Conservation (phyloP, 2,329 filamentous ascomycete genomes). For the Ophiostoma piceae region DNA sequence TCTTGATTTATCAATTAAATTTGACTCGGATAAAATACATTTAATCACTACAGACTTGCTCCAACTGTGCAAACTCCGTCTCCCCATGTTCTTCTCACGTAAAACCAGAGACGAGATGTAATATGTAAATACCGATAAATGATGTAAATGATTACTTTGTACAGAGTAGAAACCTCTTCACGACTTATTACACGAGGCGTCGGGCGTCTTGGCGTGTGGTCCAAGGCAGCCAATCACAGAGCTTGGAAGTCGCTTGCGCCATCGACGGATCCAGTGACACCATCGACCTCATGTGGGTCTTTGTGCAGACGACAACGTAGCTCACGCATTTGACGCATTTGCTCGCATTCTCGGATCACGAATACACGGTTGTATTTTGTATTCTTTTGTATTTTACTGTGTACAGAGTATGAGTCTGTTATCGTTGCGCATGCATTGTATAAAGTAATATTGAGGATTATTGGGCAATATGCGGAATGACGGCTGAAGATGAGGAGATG, state of each 20-base stretch:
- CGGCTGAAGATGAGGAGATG: neutral
- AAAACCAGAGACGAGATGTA: neutral
- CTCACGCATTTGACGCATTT: neutral
- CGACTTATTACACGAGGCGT: conserved; percentile 5
- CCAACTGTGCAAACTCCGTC: neutral
- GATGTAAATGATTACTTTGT: neutral
- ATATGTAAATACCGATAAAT: neutral
- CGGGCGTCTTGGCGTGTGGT: neutral
- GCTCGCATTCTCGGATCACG: neutral
- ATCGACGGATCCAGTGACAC: conserved; percentile 27
- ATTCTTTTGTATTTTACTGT: neutral
- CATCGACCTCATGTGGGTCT: conserved; percentile 24
- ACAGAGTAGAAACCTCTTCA: no score
- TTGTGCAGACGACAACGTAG: neutral
- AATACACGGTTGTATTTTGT: neutral
- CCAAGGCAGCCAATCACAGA: conserved; percentile 26
- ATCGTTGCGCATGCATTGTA: neutral
- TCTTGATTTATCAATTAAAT: neutral
- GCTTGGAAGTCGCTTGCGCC: conserved; percentile 21
- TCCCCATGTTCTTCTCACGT: conserved; percentile 5
- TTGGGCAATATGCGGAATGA: neutral
- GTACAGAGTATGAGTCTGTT: no score
- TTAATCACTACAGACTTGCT: neutral
- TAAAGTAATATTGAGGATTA: neutral
- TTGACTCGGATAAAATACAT: neutral